Base-by-base conservation (phyloP, 2,329 filamentous ascomycete species). In the Penicillium carneum region DNA sequence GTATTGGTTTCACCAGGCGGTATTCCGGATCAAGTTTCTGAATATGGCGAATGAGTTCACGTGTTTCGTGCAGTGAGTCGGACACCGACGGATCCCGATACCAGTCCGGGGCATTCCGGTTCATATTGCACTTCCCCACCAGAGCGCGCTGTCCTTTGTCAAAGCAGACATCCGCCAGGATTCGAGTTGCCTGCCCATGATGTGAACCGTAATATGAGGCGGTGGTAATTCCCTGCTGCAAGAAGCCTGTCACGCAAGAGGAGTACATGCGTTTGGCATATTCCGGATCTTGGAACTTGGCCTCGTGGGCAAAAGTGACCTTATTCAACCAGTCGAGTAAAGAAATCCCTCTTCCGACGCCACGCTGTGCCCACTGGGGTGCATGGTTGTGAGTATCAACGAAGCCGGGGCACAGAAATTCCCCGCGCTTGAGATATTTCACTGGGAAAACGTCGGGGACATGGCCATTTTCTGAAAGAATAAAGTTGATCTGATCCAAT, bases 311-410 rank as follows among this genome's bases (percentile, higher is more conserved):
- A 66, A 89, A 90, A 0, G 88, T 90, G 29, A 88, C 79, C n/a
- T 83, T 73, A 36, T 85, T 80, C 1, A 90, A 80, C 88, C 88
- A 90, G 69, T 89, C 84, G 8, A 88, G 64, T 7, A 82, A 71
- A 2, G 72, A 68, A 42, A 69, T 64, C 7, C 80, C 79, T 54
- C 79, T 77, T 5, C 81, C 81, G 3, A 78, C 70, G 6, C 81
- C 80, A 18, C 80, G 76, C 63, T 82, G 80, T 23, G 79, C 74
- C 78, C 80, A 84, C 73, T 84, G 82, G 2, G 88, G 87, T 0
- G 88, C 88, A 69, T 90, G 88, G 62, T 88, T 88, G 73, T 90
- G 88, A 1, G 87, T 89, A 76, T 90, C 88, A 55, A 90, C 78
- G 62, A 77, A 77, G 14, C 73, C 74, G 0, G 74, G 76, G 50